phyloP scores from a whole-genome alignment of 1,284 basidiomycete species.

The Phlebopus sp. region DNA sequence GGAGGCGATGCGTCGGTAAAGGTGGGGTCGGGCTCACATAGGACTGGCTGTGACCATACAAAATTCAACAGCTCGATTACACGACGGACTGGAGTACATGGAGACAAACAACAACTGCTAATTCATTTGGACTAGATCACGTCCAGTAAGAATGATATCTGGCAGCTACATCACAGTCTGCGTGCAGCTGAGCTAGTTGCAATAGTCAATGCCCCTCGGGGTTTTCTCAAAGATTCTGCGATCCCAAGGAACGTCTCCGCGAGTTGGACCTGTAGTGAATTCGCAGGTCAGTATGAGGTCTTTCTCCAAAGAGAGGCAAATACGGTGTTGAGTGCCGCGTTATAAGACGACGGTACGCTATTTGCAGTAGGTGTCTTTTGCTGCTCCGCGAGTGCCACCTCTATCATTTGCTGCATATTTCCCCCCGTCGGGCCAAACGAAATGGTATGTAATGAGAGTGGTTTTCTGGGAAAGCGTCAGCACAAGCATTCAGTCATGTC shows the following conservation, averaged over 20 bases:
- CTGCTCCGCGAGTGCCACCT: constrained; percentile 50
- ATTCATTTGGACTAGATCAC: no score
- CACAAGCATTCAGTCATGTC: no score
- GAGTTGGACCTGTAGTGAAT: constrained; percentile 42
- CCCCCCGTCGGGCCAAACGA: constrained; percentile 46
- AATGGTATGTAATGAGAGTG: constrained; percentile 56
- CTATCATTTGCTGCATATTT: constrained; percentile 46
- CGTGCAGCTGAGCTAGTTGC: no score
- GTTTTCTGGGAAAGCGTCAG: constrained; percentile 37
- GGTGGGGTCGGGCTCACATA: no score
- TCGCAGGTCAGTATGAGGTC: no score
- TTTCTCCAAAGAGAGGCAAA: constrained; percentile 14
- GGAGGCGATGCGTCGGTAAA: no score
- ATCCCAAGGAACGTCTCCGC: constrained; percentile 58
- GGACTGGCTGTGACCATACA: no score
- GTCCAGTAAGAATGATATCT: no score
- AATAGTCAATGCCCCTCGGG: constrained; percentile 46
- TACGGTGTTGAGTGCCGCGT: constrained; percentile 53
- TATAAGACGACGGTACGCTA: constrained; percentile 45
- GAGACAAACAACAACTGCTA: no score
- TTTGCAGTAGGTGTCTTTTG: constrained; percentile 30
- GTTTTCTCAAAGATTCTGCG: constrained; percentile 55
- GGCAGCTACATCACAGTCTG: no score
- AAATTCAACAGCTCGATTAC: no score
- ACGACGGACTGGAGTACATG: no score